A percentile compares a stretch with the other conserved stretches of the same genome.
phyloP scores from a whole-genome alignment of 2,329 filamentous ascomycete genomes.

The Furcasterigmium furcatum region DNA sequence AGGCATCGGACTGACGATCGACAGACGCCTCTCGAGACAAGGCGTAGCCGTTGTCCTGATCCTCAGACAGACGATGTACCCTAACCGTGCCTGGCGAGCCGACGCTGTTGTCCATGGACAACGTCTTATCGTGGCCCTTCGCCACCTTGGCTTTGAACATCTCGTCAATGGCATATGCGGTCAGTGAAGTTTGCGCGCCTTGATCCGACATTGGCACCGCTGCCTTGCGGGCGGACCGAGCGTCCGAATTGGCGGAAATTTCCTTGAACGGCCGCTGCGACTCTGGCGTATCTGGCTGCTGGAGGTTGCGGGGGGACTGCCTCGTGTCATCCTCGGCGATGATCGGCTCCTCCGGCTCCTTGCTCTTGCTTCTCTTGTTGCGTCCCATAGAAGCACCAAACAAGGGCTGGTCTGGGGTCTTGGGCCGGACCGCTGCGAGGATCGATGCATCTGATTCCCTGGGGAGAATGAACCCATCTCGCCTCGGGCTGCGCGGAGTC shows the following conservation, averaged over 20 bases:
- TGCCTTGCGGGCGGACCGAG: constrained; percentile 34
- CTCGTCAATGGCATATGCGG: constrained; percentile 76
- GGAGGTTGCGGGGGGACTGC: constrained; percentile 43
- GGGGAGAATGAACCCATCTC: constrained; percentile 55
- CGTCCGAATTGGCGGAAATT: constrained; percentile 55
- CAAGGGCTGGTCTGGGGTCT: constrained; percentile 35
- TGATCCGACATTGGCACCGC: constrained; percentile 58
- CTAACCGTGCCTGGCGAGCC: constrained; percentile 38
- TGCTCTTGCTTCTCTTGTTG: constrained; percentile 29
- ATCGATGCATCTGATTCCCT: constrained; percentile 34
- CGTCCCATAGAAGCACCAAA: constrained; percentile 42
- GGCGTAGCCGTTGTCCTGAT: constrained; percentile 45
- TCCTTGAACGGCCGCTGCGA: constrained; percentile 58
- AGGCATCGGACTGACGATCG: constrained; percentile 8
- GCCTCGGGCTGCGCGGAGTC: constrained; percentile 47
- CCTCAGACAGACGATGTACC: constrained; percentile 40
- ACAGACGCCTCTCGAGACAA: constrained; percentile 23
- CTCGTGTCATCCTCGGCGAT: constrained; percentile 65
- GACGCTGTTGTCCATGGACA: constrained; percentile 29
- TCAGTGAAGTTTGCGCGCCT: constrained; percentile 78
- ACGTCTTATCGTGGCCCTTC: constrained; percentile 27
- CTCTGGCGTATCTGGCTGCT: constrained; percentile 45
- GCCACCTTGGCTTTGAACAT: constrained; percentile 61
- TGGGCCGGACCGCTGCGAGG: constrained; percentile 25
- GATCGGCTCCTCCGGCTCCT: constrained; percentile 26